Conservation (phyloP, 1,284 basidiomycete species). For the Taiwanofungus camphoratus region DNA sequence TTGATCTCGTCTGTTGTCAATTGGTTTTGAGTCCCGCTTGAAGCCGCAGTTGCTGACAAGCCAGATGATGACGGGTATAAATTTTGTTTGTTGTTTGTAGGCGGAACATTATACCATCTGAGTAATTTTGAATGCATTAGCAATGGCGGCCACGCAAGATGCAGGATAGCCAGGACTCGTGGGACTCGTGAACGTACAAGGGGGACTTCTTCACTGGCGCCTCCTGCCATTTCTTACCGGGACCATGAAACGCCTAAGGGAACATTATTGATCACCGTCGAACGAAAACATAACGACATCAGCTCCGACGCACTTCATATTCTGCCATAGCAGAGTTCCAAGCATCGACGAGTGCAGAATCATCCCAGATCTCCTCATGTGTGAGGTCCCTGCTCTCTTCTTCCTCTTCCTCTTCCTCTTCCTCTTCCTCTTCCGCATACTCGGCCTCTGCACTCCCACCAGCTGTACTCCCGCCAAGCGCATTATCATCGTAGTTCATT, state of each 20-base stretch:
- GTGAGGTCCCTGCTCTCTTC: conserved; percentile 58
- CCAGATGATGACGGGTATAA: conserved; percentile 12
- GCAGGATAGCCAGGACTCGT: conserved; percentile 3
- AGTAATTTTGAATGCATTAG: neutral
- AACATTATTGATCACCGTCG: neutral
- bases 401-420: conserved; percentile 28
- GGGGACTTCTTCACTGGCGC: conserved; percentile 64
- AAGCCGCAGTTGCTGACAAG: conserved; percentile 7
- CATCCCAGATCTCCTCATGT: conserved; percentile 76
- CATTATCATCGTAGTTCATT: conserved; percentile 30
- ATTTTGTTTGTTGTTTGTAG: conserved; percentile 24
- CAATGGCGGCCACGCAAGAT: neutral
- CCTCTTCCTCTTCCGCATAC: conserved; percentile 9
- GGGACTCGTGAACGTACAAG: conserved; percentile 55
- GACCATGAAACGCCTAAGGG: conserved; percentile 57
- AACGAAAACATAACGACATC: neutral
- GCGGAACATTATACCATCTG: conserved; percentile 75
- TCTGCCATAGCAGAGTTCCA: conserved; percentile 79
- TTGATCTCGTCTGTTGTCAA: conserved; percentile 27
- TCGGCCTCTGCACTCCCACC: conserved; percentile 12
- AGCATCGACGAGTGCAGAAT: conserved; percentile 71
- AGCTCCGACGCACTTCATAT: conserved; percentile 46
- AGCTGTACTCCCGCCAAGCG: conserved; percentile 6
- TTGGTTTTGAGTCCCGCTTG: conserved; percentile 12
- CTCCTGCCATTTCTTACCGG: conserved; percentile 63